phyloP scores from a whole-genome alignment of 805 yeast species.

The Sugiyamaella smithiae region DNA sequence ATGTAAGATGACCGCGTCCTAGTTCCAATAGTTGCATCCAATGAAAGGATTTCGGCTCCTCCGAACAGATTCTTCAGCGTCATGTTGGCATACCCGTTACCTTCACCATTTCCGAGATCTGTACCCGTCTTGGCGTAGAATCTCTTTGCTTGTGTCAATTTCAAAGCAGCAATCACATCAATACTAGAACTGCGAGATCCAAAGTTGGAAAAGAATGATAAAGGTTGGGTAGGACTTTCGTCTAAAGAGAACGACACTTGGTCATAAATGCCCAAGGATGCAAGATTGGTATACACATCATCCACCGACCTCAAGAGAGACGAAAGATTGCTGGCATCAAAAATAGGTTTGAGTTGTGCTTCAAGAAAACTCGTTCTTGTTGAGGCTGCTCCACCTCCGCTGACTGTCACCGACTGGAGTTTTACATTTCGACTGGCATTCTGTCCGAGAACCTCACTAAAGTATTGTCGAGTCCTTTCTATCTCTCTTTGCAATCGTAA shows the following conservation, averaged over 20 bases:
- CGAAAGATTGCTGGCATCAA: conserved; percentile 26
- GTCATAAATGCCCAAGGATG: conserved; percentile 31
- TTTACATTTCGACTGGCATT: conserved; percentile 30
- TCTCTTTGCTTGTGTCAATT: conserved; percentile 43
- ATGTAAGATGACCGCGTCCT: conserved; percentile 55
- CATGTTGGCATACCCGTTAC: conserved; percentile 84
- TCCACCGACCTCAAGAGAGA: conserved; percentile 31
- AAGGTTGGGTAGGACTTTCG: conserved; percentile 4
- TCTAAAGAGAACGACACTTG: conserved; percentile 28
- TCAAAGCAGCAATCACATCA: conserved; percentile 24
- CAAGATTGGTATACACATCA: conserved; percentile 29
- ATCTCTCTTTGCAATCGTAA: not conserved
- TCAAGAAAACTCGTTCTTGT: conserved; percentile 30
- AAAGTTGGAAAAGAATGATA: conserved; percentile 7
- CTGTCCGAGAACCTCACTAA: conserved; percentile 23
- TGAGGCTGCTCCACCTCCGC: conserved; percentile 34
- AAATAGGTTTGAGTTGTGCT: conserved; percentile 33
- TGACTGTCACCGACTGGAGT: conserved; percentile 28
- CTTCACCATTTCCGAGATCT: conserved; percentile 94
- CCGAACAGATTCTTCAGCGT: conserved; percentile 62
- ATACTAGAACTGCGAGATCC: conserved; percentile 16
- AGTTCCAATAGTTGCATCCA: conserved; percentile 62
- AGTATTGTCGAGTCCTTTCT: conserved; percentile 18
- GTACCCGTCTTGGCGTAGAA: conserved; percentile 91
- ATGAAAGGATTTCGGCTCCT: conserved; percentile 60